Conservation (phyloP, 306 rosid species). For the Trifolium fragiferum region DNA sequence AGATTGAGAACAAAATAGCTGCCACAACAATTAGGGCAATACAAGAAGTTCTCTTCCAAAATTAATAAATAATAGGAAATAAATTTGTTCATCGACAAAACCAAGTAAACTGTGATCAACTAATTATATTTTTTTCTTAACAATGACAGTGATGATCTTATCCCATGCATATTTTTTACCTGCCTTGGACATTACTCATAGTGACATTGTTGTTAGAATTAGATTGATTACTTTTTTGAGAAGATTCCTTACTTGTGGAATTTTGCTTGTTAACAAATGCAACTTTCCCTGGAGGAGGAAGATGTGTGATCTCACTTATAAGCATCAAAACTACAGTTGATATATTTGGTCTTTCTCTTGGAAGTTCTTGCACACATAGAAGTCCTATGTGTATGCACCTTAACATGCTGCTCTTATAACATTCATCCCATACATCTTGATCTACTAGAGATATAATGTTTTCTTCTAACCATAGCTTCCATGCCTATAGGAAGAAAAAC, state of each 20-base stretch:
- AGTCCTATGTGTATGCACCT: constrained; percentile 51
- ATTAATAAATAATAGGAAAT: background rate
- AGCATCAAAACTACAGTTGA: constrained; percentile 49
- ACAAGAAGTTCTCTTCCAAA: background rate
- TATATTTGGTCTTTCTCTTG: constrained; percentile 50
- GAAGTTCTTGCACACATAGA: constrained; percentile 46
- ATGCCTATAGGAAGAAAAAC: constrained; percentile 32
- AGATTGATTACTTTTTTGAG: constrained; percentile 41
- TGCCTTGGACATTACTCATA: constrained; percentile 40
- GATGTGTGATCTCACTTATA: constrained; percentile 50
- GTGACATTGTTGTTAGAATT: constrained; percentile 48
- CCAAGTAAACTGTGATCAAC: background rate
- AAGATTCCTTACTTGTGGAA: constrained; percentile 18
- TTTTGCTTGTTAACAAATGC: constrained; percentile 45
- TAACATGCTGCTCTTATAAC: constrained; percentile 35
- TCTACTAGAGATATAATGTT: constrained; percentile 38
- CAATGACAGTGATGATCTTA: background rate
- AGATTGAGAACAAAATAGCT: background rate
- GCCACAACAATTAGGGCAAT: background rate
- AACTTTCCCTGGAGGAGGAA: constrained; percentile 45
- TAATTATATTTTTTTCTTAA: background rate
- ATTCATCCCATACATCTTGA: constrained; percentile 38
- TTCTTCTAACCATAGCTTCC: constrained; percentile 47
- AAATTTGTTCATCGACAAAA: constrained; percentile 9
- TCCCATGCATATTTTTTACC: constrained; percentile 14